Percentiles rank a stretch among this genome's conserved stretches.
phyloP scores from a whole-genome alignment of 106 monocot species.

The Acanthochlamys bracteata region DNA sequence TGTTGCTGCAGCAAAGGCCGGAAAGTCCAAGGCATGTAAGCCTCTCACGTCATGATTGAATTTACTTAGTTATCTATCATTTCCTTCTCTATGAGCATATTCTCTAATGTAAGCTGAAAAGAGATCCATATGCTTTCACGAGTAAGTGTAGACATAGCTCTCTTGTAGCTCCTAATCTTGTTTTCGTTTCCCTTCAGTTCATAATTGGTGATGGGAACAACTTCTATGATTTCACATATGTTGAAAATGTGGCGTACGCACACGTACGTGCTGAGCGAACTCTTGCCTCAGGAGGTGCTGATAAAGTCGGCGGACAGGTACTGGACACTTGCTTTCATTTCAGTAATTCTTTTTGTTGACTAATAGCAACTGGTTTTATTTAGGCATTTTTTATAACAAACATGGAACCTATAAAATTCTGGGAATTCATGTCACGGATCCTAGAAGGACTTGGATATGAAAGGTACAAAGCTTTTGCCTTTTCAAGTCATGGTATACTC shows the following conservation, averaged over 20 bases:
- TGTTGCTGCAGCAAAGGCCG: conserved; percentile 79
- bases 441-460: conserved; percentile 96
- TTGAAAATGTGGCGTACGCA: conserved; percentile 98
- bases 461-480: conserved; percentile 33
- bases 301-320: conserved; percentile 67
- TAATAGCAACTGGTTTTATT: conserved; percentile 4
- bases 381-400: conserved; percentile 98
- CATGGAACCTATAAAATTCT: conserved; percentile 91
- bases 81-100: too few species aligned
- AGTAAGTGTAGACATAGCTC: too few species aligned
- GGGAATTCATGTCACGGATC: conserved; percentile 88
- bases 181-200: conserved; percentile 29
- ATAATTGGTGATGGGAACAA: conserved; percentile 93
- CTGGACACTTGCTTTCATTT: neutral
- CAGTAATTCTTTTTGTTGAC: too few species aligned
- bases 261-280: conserved; percentile 95
- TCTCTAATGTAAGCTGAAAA: too few species aligned
- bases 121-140: too few species aligned
- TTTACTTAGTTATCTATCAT: too few species aligned
- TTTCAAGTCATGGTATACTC: too few species aligned
- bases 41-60: neutral
- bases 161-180: neutral
- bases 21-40: conserved; percentile 73
- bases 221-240: conserved; percentile 97
- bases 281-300: conserved; percentile 47